phyloP scores from a whole-genome alignment of 257 asterid genomes.

The Primulina eburnea region DNA sequence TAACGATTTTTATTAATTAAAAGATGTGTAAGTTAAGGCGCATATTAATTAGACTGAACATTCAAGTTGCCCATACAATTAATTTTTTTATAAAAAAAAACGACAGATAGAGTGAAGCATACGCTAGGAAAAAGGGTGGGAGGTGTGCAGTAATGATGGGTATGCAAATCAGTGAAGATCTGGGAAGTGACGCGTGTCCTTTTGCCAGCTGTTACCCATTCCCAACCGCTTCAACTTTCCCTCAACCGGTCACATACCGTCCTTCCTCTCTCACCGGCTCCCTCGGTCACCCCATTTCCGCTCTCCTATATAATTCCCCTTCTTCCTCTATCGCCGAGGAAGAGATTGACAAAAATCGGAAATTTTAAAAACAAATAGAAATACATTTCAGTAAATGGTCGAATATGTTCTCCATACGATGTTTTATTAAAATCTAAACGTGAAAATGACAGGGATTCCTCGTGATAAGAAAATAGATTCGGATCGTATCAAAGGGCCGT shows the following conservation, averaged over 20 bases:
- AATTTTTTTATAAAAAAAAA: not conserved
- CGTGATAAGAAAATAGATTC: conserved; percentile 38
- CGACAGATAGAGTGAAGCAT: conserved; percentile 22
- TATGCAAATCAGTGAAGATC: conserved; percentile 46
- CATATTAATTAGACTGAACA: too few relatives aligned
- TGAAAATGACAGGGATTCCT: conserved; percentile 21
- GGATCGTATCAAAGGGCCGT: conserved; percentile 95
- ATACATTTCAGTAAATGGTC: not conserved
- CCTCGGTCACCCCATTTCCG: conserved; percentile 11
- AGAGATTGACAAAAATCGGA: not conserved
- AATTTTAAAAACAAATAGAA: not conserved
- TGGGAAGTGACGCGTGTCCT: conserved; percentile 72
- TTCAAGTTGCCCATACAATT: too few relatives aligned
- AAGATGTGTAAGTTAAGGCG: too few relatives aligned
- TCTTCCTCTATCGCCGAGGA: not conserved
- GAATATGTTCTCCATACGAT: not conserved
- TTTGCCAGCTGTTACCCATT: conserved; percentile 83
- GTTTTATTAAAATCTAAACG: not conserved
- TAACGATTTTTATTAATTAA: too few relatives aligned
- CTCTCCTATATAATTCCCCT: conserved; percentile 27
- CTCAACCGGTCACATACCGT: conserved; percentile 46
- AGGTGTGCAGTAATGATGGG: conserved; percentile 12
- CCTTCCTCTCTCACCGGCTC: conserved; percentile 16
- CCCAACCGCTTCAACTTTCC: conserved; percentile 43
- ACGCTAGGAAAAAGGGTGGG: conserved; percentile 29